Evolutionary conservation across 768 basidiomycete genomes (phyloP).

Genomic region (Rhizopogon salebrosus): DNA sequence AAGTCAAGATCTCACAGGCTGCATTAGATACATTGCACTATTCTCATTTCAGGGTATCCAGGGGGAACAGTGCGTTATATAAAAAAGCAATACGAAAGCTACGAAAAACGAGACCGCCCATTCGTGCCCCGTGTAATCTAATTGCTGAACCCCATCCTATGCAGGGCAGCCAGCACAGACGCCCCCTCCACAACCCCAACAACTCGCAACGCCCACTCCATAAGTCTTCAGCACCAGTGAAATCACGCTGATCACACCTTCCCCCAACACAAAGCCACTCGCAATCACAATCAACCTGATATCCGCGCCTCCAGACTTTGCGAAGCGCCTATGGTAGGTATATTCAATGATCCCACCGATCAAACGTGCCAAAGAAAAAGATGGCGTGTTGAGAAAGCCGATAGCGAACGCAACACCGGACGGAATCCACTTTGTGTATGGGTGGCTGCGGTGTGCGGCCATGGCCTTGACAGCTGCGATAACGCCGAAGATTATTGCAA

Average conservation of each 20-base stretch:
- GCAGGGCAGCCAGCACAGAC: slow-evolving; percentile 65
- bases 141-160: slow-evolving; percentile 10
- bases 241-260: slow-evolving; percentile 84
- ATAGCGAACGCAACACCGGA: slow-evolving; percentile 95
- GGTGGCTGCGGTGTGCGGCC: slow-evolving; percentile 40
- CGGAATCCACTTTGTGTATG: slow-evolving; percentile 75
- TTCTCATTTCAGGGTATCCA: too few species aligned
- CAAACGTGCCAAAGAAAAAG: slow-evolving; percentile 87
- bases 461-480: slow-evolving; percentile 66
- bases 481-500: slow-evolving; percentile 65
- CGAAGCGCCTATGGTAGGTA: slow-evolving; percentile 50
- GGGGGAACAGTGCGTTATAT: too few species aligned
- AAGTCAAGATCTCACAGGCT: too few species aligned
- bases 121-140: background rate
- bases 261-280: slow-evolving; percentile 93
- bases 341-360: slow-evolving; percentile 84
- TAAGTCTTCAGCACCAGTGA: slow-evolving; percentile 68
- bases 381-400: slow-evolving; percentile 93
- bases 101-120: background rate
- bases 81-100: background rate
- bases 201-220: slow-evolving; percentile 73
- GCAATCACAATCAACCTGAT: slow-evolving; percentile 83
- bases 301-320: slow-evolving; percentile 46
- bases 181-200: slow-evolving; percentile 81
- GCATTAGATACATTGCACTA: too few species aligned